Base-by-base conservation (phyloP, 2,329 filamentous ascomycete genomes). In the Talaromyces sp. region DNA sequence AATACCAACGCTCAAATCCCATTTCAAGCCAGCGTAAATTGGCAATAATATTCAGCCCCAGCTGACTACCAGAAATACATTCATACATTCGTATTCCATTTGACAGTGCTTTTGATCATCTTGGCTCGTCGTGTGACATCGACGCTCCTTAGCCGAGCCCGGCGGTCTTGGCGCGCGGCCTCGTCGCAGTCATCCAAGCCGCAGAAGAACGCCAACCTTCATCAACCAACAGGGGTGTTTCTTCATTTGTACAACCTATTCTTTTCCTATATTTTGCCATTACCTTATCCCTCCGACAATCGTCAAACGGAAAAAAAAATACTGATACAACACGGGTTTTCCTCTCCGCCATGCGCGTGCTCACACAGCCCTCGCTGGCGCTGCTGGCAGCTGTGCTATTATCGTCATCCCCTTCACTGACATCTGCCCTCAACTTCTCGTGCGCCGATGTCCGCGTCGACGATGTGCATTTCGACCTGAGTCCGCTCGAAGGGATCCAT, bases 391-490 rank as follows among this genome's bases (percentile, higher is more conserved):
- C 56, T 27, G 55, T 54, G 22, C 52, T 58, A 32, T 53, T 58
- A 44, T 53, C 68, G 17, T 55, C 72, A 11, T 60, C 73, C 10
- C 63, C 73, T 17, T 58, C 66, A n/a, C 63, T 76, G 13, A 66
- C 65, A 10, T 63, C 71, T 10, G 74, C 73, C 1, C 52, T 66
- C 47, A 70, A 65, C 58, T 75, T 78, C 64, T 72, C 78, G 65
- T 79, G 77, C 69, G 62, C 66, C 7, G 57, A 75, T 36, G 71
- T 79, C 58, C 69, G 67, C 30, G 64, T 71, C 27, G 72, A 76
- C 55, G 68, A 67, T 42, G 70, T 74, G 66, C 75, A 74, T 61
- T 79, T 76, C 58, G 72, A 78, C 60, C 66, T 79, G 32, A 75
- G 70, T 42, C 65, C 70, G 39, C 67, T 79, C 49, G 71, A 69